Evolutionary conservation across 345 rosid species (phyloP).

Genomic region (Pistacia atlantica): DNA sequence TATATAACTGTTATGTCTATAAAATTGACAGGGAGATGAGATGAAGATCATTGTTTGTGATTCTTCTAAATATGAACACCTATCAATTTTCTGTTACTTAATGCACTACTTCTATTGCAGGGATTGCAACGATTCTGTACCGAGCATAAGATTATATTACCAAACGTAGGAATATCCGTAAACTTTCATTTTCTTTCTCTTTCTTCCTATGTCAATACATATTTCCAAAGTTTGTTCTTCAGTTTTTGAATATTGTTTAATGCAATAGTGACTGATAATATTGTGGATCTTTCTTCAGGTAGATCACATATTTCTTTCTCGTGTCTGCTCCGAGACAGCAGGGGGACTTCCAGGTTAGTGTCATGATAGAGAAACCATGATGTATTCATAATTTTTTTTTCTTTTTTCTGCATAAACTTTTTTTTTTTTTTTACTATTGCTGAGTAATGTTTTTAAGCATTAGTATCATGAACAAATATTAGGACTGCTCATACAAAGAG

Average conservation of each 20-base stretch:
- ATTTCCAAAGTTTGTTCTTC: conserved; percentile 5
- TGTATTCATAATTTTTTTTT: not conserved
- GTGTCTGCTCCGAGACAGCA: conserved; percentile 94
- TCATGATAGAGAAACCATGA: conserved; percentile 5
- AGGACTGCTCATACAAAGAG: conserved; percentile 1
- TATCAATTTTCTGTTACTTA: not conserved
- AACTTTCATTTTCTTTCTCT: not conserved
- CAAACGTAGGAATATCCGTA: conserved; percentile 55
- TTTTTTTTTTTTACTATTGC: not conserved
- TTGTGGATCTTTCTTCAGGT: conserved; percentile 51
- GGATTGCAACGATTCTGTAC: conserved; percentile 92
- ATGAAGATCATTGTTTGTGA: not conserved
- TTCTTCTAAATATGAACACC: not conserved
- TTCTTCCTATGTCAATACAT: not conserved
- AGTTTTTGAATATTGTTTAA: conserved; percentile 5
- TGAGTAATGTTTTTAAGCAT: conserved; percentile 2
- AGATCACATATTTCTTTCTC: conserved; percentile 90
- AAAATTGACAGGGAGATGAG: not conserved
- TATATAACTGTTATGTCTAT: not conserved
- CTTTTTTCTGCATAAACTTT: not conserved
- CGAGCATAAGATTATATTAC: conserved; percentile 84
- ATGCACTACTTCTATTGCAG: conserved; percentile 35
- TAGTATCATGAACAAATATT: conserved; percentile 1
- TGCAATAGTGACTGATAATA: conserved; percentile 3
- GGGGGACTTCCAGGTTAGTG: conserved; percentile 93